Evolutionary conservation across 495 filamentous ascomycete genomes (phyloP).

Genomic region (Tuber borchii): DNA sequence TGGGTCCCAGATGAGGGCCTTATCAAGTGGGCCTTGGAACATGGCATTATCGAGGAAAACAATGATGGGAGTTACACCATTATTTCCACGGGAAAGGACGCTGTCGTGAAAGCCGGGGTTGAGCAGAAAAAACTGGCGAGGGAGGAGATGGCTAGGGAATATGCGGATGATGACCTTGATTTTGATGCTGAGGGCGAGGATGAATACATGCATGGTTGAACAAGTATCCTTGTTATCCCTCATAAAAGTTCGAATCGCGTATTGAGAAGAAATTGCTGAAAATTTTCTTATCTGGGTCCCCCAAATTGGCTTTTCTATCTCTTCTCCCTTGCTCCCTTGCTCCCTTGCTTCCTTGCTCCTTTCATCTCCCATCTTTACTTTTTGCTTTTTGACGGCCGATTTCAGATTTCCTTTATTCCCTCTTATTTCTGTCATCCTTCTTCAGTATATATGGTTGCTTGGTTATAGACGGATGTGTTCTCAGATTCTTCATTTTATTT

Average conservation of each 20-base stretch:
- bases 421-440: background rate
- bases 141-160: conserved; percentile 12
- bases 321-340: background rate
- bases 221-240: background rate
- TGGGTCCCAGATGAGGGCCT: conserved; percentile 53
- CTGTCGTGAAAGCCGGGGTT: conserved; percentile 17
- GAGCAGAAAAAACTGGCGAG: background rate
- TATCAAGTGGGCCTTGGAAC: conserved; percentile 53
- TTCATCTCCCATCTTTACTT: background rate
- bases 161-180: background rate
- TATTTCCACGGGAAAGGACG: conserved; percentile 42
- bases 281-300: background rate
- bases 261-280: background rate
- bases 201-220: background rate
- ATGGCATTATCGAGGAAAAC: conserved; percentile 53
- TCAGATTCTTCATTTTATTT: background rate
- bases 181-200: conserved; percentile 25
- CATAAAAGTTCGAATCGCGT: background rate
- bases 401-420: background rate
- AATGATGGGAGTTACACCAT: conserved; percentile 51
- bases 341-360: background rate
- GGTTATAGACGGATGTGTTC: background rate
- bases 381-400: background rate
- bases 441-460: background rate
- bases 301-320: background rate